Evolutionary conservation across 2,329 filamentous ascomycete genomes (phyloP).

Genomic region (Bipolaris gigantea): DNA sequence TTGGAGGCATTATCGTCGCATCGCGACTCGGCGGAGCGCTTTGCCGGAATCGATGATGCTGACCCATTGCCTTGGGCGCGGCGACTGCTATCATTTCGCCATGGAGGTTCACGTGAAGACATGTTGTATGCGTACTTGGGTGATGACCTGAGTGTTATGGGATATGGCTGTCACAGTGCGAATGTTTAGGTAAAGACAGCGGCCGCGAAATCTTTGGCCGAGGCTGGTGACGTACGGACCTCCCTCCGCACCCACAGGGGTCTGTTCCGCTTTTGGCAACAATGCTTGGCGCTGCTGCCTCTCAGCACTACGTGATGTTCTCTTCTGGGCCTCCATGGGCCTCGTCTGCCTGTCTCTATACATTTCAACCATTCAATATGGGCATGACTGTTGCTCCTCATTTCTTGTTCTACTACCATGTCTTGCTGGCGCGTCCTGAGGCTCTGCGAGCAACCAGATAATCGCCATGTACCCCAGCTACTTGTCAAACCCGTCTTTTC

Average conservation of each 20-base stretch:
- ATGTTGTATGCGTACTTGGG: conserved; percentile 15
- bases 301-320: not conserved
- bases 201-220: conserved; percentile 19
- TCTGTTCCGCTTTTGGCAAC: conserved; percentile 5
- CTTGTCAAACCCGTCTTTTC: conserved; percentile 64
- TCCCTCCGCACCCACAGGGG: conserved; percentile 11
- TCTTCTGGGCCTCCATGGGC: not conserved
- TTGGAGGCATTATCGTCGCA: conserved; percentile 46
- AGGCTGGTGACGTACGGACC: conserved; percentile 25
- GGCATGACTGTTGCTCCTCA: not conserved
- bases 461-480: conserved; percentile 57
- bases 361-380: not conserved
- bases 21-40: conserved; percentile 50
- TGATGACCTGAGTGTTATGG: not conserved
- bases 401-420: conserved; percentile 21
- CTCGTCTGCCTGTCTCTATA: not conserved
- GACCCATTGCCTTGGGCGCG: conserved; percentile 27
- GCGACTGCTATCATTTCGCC: conserved; percentile 32
- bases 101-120: conserved; percentile 40
- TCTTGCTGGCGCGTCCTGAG: conserved; percentile 41
- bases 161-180: not conserved
- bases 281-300: conserved; percentile 18
- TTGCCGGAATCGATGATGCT: conserved; percentile 42
- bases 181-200: not conserved
- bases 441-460: conserved; percentile 26